Evolutionary conservation across 1,139 yeast species (phyloP), one percentile per base, ranked within the genome.

Genomic region (Pichia sp.): DNA sequence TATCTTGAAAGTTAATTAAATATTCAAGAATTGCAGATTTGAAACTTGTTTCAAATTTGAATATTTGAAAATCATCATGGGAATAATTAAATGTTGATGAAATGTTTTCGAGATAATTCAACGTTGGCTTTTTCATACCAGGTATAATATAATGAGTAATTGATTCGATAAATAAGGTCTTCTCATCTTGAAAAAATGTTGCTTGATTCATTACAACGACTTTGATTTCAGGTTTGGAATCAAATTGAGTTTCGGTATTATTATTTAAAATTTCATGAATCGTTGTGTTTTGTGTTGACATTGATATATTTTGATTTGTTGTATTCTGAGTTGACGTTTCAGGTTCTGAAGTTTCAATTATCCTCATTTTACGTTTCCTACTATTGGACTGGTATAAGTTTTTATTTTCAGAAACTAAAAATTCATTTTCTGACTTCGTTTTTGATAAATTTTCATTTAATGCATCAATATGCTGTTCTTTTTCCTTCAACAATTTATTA

Each of bases 371-470:
- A 44, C 63, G 55, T 42, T 57, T 61, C 53, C 61, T 60, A 38
- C 46, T 47, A 13, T 56, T 58, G 39, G 47, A 28, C 41, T 53
- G 54, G 22, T 50, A 58, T 39, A 69, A 50, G 30, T 53, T 67
- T 56, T 65, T 70, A 54, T 61, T 70, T 55, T 74, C 83, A 57
- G 71, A 69, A 5, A 66, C 65, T 41, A 87, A 67, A 61, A 89
- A 87, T 70, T 80, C 79, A 68, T 81, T 80, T 60, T 87, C 95
- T 60, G 84, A 89, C 61, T 83, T 87, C 44, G 84, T 67, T 55
- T 76, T 75, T 57, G 75, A 80, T 2, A 86, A 71, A 29, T 75
- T 71, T 39, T 70, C 71, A 51, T 70, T 70, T 51, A 82, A 65
- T 16, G 70, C 67, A 22, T 64, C 65, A 7, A 81, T 64, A 57